Base-by-base conservation (phyloP, 441 rosid species). In the Breynia disticha region DNA sequence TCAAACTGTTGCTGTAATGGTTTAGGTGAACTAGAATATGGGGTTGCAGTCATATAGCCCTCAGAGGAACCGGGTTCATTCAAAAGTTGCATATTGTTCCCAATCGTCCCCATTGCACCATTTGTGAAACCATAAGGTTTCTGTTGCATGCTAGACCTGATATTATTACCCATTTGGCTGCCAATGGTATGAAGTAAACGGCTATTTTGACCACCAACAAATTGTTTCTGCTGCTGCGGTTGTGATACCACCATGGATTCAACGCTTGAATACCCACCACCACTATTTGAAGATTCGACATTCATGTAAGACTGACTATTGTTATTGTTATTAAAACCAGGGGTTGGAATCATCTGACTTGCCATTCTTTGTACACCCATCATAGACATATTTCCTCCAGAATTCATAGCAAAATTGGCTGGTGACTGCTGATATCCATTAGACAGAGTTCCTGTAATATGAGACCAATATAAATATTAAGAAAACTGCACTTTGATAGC, bases 281-380 rank as follows among this genome's bases (percentile, higher is more conserved):
- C 69, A 52, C 53, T 83, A 68, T 59, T 84, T 35, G 90, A 68
- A 70, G 90, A 67, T 56, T 87, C 97, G 74, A 75, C 62, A 74
- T 59, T 79, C 76, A 83, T 42, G 60, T 74, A 83, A 66, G 90
- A 72, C 66, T 78, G 95, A 52, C 52, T 78, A 60, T 56, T 74
- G 56, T 46, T 83, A 66, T 45, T 77, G 59, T 67, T 81, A 61
- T 73, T 87, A 61, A 82, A 81, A 49, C 97, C 96, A 47, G 99
- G 97, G 32, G 99, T 86, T 60, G 99, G 99, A 72, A 95, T 90
- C 99, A 95, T 95, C 67, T 90, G 97, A 71, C 85, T 78, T 57
- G 82, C 54, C 71, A 72, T 78, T 72, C 96, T 79, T 46, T 73
- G 94, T 28, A 71, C 69, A 46, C 79, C 80, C 76, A 77, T 67